phyloP scores from a whole-genome alignment of 1,284 basidiomycete genomes.

The Apiotrichum domesticum region DNA sequence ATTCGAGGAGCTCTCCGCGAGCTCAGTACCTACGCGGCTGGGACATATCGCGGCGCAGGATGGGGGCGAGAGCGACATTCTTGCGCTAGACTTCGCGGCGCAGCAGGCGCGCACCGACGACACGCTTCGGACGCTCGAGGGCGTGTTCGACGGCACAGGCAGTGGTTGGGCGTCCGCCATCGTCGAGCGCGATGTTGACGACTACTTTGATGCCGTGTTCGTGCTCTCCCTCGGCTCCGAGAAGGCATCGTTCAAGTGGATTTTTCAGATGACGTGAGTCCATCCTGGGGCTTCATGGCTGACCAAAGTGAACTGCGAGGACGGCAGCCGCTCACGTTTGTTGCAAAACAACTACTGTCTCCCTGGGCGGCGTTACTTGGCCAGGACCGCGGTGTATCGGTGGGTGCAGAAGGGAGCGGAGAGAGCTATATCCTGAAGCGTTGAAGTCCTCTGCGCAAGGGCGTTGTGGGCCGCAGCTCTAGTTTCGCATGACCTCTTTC shows the following conservation, averaged over 20 bases:
- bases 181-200: slow-evolving; percentile 22
- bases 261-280: slow-evolving; percentile 28
- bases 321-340: slow-evolving; percentile 20
- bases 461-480: no score
- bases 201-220: slow-evolving; percentile 28
- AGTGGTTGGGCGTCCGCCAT: slow-evolving; percentile 14
- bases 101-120: slow-evolving; percentile 15
- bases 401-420: not conserved
- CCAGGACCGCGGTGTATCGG: slow-evolving; percentile 17
- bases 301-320: slow-evolving; percentile 20
- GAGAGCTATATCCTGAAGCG: no score
- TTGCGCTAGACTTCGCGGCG: slow-evolving; percentile 5
- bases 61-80: slow-evolving; percentile 1
- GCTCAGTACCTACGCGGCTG: slow-evolving; percentile 22
- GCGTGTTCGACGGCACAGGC: slow-evolving; percentile 10
- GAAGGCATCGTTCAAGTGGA: slow-evolving; percentile 15
- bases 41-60: slow-evolving; percentile 3
- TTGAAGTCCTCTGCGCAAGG: no score
- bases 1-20: slow-evolving; percentile 24
- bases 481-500: no score
- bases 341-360: slow-evolving; percentile 27
- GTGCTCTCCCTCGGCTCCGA: slow-evolving; percentile 1
- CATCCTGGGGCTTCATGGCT: not conserved
- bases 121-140: slow-evolving; percentile 13
- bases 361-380: slow-evolving; percentile 24